Percentiles rank a stretch among this genome's conserved stretches.
Conservation (phyloP, 140 eudicot genomes). For the Eryngium alpinum region DNA sequence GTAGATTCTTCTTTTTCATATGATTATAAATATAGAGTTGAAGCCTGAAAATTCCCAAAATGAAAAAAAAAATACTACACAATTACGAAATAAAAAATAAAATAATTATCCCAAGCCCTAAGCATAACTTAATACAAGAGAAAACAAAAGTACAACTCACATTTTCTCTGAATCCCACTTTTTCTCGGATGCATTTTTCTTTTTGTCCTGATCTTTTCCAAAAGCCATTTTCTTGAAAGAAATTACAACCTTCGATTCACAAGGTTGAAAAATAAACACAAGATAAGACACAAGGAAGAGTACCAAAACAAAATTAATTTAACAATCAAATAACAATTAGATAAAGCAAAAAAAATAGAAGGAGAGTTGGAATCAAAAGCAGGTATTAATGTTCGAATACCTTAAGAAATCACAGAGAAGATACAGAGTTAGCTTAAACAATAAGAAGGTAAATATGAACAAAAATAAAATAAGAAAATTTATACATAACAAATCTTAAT, state of each 20-base stretch:
- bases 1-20: constrained; percentile 22
- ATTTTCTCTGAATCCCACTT: constrained; percentile 26
- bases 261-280: neutral
- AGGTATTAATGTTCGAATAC: neutral
- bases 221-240: constrained; percentile 15
- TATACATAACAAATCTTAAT: too few species aligned
- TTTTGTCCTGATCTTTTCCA: neutral
- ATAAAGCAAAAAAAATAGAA: neutral
- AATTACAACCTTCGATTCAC: neutral
- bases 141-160: constrained; percentile 13
- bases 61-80: neutral
- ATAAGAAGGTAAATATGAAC: neutral
- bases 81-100: neutral
- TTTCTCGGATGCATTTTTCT: neutral
- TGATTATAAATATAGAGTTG: constrained; percentile 32
- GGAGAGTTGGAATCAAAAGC: too few species aligned
- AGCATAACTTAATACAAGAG: neutral
- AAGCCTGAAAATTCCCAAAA: constrained; percentile 18
- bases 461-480: too few species aligned
- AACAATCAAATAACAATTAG: neutral
- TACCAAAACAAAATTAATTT: neutral
- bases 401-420: neutral
- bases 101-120: neutral
- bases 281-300: neutral
- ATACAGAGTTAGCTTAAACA: neutral